phyloP scores from a whole-genome alignment of 169 alveolate genomes.

The Eimeria nieschulzi region DNA sequence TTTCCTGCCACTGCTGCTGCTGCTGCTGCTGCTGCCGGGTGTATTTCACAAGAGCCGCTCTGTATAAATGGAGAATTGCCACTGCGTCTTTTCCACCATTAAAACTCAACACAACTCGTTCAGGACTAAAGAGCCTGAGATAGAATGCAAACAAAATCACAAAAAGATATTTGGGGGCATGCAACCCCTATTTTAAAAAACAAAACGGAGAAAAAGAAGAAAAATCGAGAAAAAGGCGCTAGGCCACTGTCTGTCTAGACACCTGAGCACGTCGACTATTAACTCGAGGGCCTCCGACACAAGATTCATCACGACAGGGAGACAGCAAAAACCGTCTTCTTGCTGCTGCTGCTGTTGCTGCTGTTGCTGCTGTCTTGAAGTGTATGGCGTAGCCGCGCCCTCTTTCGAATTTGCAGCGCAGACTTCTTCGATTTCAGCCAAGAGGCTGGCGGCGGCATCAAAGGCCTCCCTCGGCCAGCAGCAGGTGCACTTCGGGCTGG shows the following conservation, averaged over 20 bases:
- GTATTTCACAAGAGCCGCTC: slow-evolving; percentile 66
- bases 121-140: slow-evolving; percentile 54
- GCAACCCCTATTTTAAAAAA: not conserved
- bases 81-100: slow-evolving; percentile 74
- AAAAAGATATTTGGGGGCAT: not conserved
- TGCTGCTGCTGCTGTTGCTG: not conserved
- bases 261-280: slow-evolving; percentile 3
- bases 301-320: not conserved
- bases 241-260: not conserved
- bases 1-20: not conserved
- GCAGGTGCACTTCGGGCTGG: not conserved
- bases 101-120: slow-evolving; percentile 10
- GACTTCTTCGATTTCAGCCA: not conserved
- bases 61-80: slow-evolving; percentile 35
- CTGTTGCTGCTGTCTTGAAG: not conserved
- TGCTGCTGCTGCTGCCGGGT: not conserved
- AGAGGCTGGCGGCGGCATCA: not conserved
- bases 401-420: not conserved
- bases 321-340: not conserved
- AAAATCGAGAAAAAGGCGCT: not conserved
- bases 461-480: not conserved
- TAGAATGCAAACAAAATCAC: not conserved
- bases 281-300: slow-evolving; percentile 9
- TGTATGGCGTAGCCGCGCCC: not conserved
- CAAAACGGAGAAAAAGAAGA: not conserved